phyloP scores from a whole-genome alignment of 2,329 filamentous ascomycete species.

The Diaporthe nobilis region DNA sequence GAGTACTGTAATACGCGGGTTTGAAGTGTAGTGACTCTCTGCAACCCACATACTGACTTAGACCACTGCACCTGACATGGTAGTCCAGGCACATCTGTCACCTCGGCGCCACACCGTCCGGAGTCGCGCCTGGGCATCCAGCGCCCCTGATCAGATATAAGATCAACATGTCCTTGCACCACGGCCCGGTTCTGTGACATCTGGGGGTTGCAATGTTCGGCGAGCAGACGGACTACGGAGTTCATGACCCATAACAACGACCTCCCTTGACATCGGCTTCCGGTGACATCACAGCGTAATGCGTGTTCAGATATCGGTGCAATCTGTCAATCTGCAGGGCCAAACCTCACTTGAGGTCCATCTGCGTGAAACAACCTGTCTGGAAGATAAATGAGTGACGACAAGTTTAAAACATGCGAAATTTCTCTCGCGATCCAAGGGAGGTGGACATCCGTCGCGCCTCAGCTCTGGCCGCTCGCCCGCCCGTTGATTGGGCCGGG shows the following conservation, averaged over 20 bases:
- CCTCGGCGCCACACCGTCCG: neutral
- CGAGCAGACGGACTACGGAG: neutral
- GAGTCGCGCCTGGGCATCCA: neutral
- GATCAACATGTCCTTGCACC: conserved; percentile 8
- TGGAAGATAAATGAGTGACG: neutral
- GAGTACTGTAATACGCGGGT: neutral
- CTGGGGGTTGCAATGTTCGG: neutral
- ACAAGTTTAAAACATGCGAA: conserved; percentile 5
- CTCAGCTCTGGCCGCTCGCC: neutral
- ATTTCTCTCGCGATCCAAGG: conserved; percentile 11
- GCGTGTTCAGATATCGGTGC: neutral
- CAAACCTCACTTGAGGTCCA: neutral
- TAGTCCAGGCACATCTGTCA: conserved; percentile 7
- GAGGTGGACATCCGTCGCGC: neutral
- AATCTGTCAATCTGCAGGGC: neutral
- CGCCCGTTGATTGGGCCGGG: neutral
- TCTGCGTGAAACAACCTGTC: conserved; percentile 14
- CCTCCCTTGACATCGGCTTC: neutral
- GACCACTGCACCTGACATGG: neutral
- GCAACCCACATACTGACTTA: neutral
- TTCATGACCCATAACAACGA: conserved; percentile 4
- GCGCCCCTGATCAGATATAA: neutral
- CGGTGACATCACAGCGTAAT: conserved; percentile 12
- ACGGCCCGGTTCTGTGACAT: conserved; percentile 13
- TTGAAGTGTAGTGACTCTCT: neutral